Percentiles rank a stretch among this genome's conserved stretches.
These are phyloP conservation scores for Triadica sebifera DNA, from an alignment of 345 rosid species.

Conservation along the genomic window DNA sequence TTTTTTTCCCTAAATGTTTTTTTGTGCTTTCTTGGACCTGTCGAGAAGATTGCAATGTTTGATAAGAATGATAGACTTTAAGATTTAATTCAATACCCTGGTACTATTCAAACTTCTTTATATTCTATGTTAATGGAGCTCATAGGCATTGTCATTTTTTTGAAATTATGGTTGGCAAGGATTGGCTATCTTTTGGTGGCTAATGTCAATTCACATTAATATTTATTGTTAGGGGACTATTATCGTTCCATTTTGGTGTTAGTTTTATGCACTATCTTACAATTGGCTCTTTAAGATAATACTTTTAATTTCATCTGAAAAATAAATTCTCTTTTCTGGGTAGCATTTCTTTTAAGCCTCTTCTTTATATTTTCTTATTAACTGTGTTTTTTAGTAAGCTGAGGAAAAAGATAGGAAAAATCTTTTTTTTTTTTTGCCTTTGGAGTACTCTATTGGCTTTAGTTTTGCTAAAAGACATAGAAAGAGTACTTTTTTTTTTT, in stretches of 20 bases:
- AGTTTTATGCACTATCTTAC: not conserved
- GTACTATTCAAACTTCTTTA: conserved; percentile 34
- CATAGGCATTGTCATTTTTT: not conserved
- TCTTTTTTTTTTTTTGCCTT: too few species aligned
- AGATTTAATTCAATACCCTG: conserved; percentile 81
- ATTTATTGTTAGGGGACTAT: not conserved
- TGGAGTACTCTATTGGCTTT: not conserved
- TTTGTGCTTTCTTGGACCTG: conserved; percentile 88
- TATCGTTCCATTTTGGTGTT: not conserved
- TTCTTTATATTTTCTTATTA: not conserved
- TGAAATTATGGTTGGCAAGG: not conserved
- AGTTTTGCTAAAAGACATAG: not conserved
- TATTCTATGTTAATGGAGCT: conserved; percentile 1
- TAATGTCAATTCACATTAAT: not conserved
- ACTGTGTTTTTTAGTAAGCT: not conserved
- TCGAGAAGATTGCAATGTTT: conserved; percentile 98
- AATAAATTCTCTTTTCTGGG: too few species aligned
- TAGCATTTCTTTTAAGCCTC: not conserved
- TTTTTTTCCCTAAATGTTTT: conserved; percentile 46
- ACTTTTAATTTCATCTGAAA: not conserved
- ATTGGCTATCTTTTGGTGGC: not conserved
- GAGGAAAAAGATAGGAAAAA: not conserved
- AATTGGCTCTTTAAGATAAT: not conserved
- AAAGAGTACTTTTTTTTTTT: too few species aligned
- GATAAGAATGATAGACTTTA: conserved; percentile 96